These are phyloP conservation scores for Blastocystis sp. DNA, from an alignment of 352 stramenopile species.

Conservation along the genomic window DNA sequence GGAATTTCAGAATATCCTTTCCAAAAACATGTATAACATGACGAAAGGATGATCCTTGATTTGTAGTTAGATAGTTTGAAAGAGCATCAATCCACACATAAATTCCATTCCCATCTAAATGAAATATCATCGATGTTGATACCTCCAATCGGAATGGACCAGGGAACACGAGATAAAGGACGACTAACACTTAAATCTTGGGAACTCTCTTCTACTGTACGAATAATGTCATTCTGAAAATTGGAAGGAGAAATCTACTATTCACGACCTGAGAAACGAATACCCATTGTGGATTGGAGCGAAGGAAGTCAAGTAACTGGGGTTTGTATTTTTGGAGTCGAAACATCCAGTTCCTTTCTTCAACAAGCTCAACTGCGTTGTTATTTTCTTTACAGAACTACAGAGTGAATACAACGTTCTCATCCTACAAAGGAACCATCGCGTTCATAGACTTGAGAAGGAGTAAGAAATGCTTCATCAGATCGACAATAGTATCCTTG, in stretches of 20 bases:
- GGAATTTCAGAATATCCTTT: constrained; percentile 99
- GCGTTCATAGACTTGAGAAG: constrained; percentile 88
- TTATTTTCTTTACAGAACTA: constrained; percentile 76
- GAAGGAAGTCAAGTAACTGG: constrained; percentile 83
- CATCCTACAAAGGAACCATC: constrained; percentile 72
- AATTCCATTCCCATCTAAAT: constrained; percentile 87
- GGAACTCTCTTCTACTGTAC: constrained; percentile 80
- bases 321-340: constrained; percentile 88
- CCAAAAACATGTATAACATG: constrained; percentile 79
- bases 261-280: constrained; percentile 79
- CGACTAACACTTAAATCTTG: constrained; percentile 93
- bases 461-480: constrained; percentile 96
- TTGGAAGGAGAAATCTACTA: constrained; percentile 79
- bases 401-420: constrained; percentile 74
- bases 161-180: constrained; percentile 88
- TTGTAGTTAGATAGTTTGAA: constrained; percentile 92
- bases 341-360: constrained; percentile 99
- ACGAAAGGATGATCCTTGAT: not conserved
- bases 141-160: constrained; percentile 86
- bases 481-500: constrained; percentile 96
- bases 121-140: not conserved
- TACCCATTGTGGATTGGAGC: constrained; percentile 71
- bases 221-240: constrained; percentile 84
- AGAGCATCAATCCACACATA: constrained; percentile 99
- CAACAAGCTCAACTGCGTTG: constrained; percentile 86